phyloP scores from a whole-genome alignment of 2,329 filamentous ascomycete species.

The Sporothrix pallida region DNA sequence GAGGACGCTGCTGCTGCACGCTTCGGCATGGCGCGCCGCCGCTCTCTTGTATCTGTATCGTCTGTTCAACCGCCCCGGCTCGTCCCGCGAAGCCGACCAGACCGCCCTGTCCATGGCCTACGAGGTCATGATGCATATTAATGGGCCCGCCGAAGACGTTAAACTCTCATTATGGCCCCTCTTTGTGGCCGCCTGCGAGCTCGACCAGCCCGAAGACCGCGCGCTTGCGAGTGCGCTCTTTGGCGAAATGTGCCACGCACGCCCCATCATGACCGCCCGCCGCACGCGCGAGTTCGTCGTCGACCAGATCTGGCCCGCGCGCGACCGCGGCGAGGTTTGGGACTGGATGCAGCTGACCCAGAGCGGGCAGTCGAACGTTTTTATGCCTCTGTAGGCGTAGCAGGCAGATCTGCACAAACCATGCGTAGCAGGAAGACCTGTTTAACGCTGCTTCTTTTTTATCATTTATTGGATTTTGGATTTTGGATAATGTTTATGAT shows the following conservation, averaged over 20 bases:
- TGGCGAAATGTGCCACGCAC: constrained; percentile 32
- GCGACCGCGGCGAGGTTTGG: constrained; percentile 35
- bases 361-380: constrained; percentile 16
- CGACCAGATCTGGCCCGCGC: constrained; percentile 36
- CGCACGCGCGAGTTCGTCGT: constrained; percentile 34
- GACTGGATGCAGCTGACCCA: constrained; percentile 37
- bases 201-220: constrained; percentile 36
- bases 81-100: constrained; percentile 29
- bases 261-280: constrained; percentile 33
- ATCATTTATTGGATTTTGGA: background rate
- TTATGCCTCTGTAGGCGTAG: constrained; percentile 32
- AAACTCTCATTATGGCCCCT: constrained; percentile 38
- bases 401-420: too few relatives aligned
- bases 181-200: constrained; percentile 36
- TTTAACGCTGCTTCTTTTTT: background rate
- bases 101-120: constrained; percentile 35
- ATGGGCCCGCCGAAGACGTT: constrained; percentile 35
- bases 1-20: constrained; percentile 35
- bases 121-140: constrained; percentile 37
- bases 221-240: constrained; percentile 27
- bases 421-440: too few relatives aligned
- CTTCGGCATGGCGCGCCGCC: constrained; percentile 35
- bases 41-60: constrained; percentile 35
- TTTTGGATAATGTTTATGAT: background rate
- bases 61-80: constrained; percentile 35